Evolutionary conservation across 2,329 filamentous ascomycete genomes (phyloP), one percentile per base, ranked within the genome.

Genomic region (Alternaria brassicicola): DNA sequence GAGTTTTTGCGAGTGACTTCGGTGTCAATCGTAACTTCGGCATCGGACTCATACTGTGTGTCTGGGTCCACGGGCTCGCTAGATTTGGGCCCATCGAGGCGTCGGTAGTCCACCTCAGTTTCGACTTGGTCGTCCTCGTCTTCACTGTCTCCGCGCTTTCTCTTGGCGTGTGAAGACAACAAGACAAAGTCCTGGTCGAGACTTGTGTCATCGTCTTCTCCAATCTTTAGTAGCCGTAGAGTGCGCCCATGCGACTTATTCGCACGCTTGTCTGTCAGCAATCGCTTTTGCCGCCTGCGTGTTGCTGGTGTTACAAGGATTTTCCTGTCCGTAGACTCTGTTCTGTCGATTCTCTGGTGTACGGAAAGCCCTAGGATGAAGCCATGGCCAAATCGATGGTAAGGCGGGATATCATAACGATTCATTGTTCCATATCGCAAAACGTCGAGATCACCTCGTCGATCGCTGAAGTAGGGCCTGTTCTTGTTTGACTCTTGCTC

Each of bases 361-460:
- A 79, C 78, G 1, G 81, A 74, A 0, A 89, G 80, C 0, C 93
- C 94, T 12, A 98, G 76, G 1, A 97, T 80, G 56, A 82, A 83
- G 2, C 92, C 92, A 54, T 81, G 80, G 13, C 92, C 91, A 60
- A 80, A 80, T 6, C 92, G 88, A 60, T 84, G 83, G 72, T 96
- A 97, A 2, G 78, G 69, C 0, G 93, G 92, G 10, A 96, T 79
- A 52, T 84, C 85, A 63, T 90, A 90, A 33, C 86, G 86, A 72
- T 97, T 88, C 36, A 90, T 83, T 26, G 86, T 84, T 2, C 91
- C 91, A 73, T 93, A 97, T 25, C 84, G 84, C 42, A 89, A 76
- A 64, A 95, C 92, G 46, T 92, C 84, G 4, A 84, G 80, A 69
- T 98, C 94, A 0, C 94, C 93, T 69, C 87, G 88, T 39, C 81